Conservation (phyloP, 805 yeast species). For the Ogataea philodendri region DNA sequence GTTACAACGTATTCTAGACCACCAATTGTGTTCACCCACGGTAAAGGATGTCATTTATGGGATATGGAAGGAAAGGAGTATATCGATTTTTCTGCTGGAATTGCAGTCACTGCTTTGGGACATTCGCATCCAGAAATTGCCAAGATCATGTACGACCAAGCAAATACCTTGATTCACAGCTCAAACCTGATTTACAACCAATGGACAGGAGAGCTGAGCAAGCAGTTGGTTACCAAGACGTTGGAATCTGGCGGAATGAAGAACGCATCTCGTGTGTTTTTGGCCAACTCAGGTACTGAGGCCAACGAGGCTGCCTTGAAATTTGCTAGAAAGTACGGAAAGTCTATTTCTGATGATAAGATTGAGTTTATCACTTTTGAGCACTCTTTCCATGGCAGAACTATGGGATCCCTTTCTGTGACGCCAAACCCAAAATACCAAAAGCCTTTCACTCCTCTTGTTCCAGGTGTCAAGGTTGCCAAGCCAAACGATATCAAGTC, state of each 20-base stretch:
- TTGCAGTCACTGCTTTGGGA: slow-evolving; percentile 95
- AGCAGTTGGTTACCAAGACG: slow-evolving; percentile 68
- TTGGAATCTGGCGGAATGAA: slow-evolving; percentile 73
- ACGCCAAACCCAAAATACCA: slow-evolving; percentile 94
- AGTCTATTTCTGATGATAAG: slow-evolving; percentile 50
- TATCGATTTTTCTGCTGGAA: slow-evolving; percentile 92
- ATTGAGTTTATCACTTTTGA: slow-evolving; percentile 82
- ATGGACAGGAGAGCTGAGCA: slow-evolving; percentile 78
- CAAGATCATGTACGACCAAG: slow-evolving; percentile 68
- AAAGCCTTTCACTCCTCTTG: slow-evolving; percentile 82
- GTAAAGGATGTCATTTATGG: slow-evolving; percentile 75
- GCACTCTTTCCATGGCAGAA: slow-evolving; percentile 91
- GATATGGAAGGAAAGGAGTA: slow-evolving; percentile 77
- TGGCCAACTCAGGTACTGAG: slow-evolving; percentile 60
- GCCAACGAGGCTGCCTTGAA: slow-evolving; percentile 60
- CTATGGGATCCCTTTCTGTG: slow-evolving; percentile 89
- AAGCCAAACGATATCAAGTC: slow-evolving; percentile 57
- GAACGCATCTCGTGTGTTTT: slow-evolving; percentile 70
- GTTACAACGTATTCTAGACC: slow-evolving; percentile 85
- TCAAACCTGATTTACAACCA: slow-evolving; percentile 84
- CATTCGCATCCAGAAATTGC: slow-evolving; percentile 78
- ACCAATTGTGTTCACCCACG: slow-evolving; percentile 70
- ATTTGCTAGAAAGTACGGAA: slow-evolving; percentile 78
- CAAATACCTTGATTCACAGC: slow-evolving; percentile 69
- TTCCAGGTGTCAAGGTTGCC: slow-evolving; percentile 84